Conservation (phyloP, 2,329 filamentous ascomycete genomes). For the Xylariaceae sp. region DNA sequence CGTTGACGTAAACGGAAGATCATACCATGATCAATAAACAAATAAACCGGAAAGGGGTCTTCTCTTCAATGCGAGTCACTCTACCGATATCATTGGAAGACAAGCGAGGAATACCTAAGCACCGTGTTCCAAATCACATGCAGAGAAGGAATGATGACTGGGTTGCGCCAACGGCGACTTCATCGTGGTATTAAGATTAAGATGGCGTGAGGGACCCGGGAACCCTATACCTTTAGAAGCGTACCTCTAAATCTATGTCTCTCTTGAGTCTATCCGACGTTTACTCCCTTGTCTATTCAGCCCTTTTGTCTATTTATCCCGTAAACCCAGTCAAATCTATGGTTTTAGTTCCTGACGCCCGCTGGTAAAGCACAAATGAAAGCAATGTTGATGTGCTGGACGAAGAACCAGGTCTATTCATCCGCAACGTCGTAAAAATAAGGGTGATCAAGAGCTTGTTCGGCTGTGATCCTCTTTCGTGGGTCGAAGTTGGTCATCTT, state of each 20-base stretch:
- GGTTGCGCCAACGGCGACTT: neutral
- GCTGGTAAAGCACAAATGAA: neutral
- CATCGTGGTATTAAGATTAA: neutral
- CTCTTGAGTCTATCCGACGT: neutral
- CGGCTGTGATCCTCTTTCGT: slow-evolving; percentile 35
- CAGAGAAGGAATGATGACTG: neutral
- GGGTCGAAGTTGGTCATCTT: slow-evolving; percentile 40
- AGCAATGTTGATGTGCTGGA: neutral
- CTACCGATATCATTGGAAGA: too few species aligned
- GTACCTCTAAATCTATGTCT: neutral
- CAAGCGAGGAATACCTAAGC: too few species aligned
- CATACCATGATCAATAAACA: too few species aligned
- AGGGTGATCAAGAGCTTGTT: slow-evolving; percentile 34
- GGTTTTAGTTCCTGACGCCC: neutral
- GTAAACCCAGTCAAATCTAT: neutral
- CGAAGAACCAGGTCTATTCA: slow-evolving; percentile 1
- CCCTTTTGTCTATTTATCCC: neutral
- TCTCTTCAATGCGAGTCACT: too few species aligned
- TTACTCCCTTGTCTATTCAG: neutral
- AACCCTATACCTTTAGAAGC: neutral
- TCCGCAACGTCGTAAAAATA: slow-evolving; percentile 25
- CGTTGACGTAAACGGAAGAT: too few species aligned
- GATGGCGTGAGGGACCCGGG: neutral
- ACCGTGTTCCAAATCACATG: too few species aligned
- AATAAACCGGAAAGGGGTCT: too few species aligned